Conservation (phyloP, 768 basidiomycete genomes). For the Boletus pseudopeckii region DNA sequence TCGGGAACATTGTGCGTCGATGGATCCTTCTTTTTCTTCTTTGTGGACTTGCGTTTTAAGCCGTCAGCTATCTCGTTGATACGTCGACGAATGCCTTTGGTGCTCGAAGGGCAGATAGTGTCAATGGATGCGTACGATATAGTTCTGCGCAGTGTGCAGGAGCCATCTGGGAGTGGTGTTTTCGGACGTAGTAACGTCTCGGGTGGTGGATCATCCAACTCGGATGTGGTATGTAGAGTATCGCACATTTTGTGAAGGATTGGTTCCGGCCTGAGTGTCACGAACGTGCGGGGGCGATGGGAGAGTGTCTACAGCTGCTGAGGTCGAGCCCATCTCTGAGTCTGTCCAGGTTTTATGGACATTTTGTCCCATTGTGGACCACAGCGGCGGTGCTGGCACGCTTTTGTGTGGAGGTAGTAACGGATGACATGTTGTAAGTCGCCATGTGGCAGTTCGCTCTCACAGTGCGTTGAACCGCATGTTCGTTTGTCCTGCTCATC, state of each 20-base stretch:
- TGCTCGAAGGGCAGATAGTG: conserved; percentile 6
- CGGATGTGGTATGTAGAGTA: not conserved
- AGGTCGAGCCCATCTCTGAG: too few relatives aligned
- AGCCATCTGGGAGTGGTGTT: conserved; percentile 1
- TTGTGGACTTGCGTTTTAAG: conserved; percentile 3
- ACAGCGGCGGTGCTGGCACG: not conserved
- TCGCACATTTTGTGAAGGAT: conserved; percentile 1
- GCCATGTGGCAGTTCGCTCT: too few relatives aligned
- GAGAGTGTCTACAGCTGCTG: not conserved
- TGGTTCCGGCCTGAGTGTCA: not conserved
- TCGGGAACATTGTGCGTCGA: not conserved
- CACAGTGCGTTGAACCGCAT: too few relatives aligned
- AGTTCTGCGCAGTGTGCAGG: conserved; percentile 16
- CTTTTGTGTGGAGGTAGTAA: conserved; percentile 5
- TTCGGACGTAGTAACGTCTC: not conserved
- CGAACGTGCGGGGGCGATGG: not conserved
- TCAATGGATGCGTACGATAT: conserved; percentile 18
- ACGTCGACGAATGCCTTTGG: conserved; percentile 12
- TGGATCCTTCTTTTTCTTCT: not conserved
- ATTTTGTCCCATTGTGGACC: conserved; percentile 6
- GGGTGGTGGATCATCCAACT: not conserved
- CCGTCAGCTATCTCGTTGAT: conserved; percentile 9
- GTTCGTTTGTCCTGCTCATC: too few relatives aligned
- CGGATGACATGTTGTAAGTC: not conserved
- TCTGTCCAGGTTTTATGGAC: conserved; percentile 1